Evolutionary conservation across 192 early-diverging fungal genomes (phyloP).

Genomic region (Umbelopsis isabellina): DNA sequence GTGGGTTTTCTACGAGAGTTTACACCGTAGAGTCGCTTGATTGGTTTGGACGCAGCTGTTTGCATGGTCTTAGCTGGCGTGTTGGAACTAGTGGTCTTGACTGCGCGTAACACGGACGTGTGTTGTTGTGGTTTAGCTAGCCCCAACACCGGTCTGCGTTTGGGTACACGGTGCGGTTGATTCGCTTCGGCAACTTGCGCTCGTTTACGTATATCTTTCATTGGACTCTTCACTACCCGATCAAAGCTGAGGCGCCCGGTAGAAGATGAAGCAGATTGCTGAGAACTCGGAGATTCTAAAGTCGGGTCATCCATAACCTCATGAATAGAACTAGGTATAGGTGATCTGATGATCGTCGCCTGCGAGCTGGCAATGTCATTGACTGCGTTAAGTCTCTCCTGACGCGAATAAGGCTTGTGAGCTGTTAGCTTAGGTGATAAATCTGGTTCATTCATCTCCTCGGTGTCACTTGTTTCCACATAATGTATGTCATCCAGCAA

Average conservation of each 20-base stretch:
- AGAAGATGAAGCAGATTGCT: neutral
- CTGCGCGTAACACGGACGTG: neutral
- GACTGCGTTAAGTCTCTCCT: no score
- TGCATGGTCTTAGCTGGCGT: neutral
- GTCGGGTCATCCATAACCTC: neutral
- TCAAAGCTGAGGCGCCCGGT: neutral
- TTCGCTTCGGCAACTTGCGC: neutral
- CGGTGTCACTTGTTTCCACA: constrained; percentile 12
- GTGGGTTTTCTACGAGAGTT: neutral
- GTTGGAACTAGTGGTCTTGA: neutral
- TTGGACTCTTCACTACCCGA: neutral
- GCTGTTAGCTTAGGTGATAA: neutral
- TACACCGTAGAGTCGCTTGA: neutral
- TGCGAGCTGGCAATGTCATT: neutral
- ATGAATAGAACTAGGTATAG: neutral
- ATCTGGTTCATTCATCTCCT: neutral
- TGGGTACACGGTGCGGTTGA: neutral
- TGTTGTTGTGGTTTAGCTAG: neutral
- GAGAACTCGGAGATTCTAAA: neutral
- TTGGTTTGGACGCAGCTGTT: neutral
- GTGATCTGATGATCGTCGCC: neutral
- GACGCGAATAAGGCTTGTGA: neutral
- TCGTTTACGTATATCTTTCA: neutral
- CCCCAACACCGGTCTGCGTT: neutral
- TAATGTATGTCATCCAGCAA: neutral